phyloP scores from a whole-genome alignment of 441 rosid genomes.

The Capsella rubella region DNA sequence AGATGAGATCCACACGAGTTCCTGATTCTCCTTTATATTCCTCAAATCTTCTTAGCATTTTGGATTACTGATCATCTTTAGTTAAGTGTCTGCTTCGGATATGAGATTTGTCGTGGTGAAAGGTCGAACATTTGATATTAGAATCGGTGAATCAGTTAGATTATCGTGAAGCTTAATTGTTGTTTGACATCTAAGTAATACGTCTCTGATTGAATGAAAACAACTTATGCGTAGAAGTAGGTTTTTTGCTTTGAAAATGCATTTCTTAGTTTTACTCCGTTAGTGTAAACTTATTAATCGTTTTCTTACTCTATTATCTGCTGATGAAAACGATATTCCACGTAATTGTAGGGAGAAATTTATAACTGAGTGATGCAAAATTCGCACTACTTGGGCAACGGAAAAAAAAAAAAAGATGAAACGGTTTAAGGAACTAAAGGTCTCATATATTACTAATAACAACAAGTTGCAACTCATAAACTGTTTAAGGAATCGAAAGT shows the following conservation, averaged over 20 bases:
- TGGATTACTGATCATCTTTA: not conserved
- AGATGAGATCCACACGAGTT: slow-evolving; percentile 11
- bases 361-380: too few species aligned
- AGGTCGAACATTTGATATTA: not conserved
- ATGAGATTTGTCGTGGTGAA: not conserved
- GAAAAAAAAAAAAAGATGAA: too few species aligned
- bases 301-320: not conserved
- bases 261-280: not conserved
- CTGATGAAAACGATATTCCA: not conserved
- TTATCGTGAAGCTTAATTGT: not conserved
- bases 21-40: not conserved
- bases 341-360: not conserved
- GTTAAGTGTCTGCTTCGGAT: not conserved
- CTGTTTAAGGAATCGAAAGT: not conserved
- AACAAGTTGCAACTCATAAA: not conserved
- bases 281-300: too few species aligned
- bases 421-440: too few species aligned
- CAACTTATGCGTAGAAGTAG: not conserved
- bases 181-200: not conserved
- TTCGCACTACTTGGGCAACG: too few species aligned
- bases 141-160: not conserved
- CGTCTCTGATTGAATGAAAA: not conserved
- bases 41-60: not conserved
- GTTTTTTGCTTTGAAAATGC: not conserved
- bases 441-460: not conserved